Evolutionary conservation across 345 rosid species (phyloP).

Genomic region (Eutrema japonicum): DNA sequence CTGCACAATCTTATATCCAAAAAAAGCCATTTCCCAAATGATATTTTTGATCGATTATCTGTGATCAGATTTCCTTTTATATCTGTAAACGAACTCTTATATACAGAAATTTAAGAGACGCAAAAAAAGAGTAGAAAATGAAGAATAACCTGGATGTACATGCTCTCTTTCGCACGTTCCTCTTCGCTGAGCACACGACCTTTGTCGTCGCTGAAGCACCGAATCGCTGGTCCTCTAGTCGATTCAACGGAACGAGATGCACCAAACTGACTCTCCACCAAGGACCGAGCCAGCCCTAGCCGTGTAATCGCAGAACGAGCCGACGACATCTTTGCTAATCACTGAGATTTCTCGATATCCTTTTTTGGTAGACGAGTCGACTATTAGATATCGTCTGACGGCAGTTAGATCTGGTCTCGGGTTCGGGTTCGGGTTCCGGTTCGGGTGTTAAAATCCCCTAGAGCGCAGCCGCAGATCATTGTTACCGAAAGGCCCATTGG

Average conservation of each 20-base stretch:
- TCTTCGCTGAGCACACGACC: constrained; percentile 85
- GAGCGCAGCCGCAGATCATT: too few relatives aligned
- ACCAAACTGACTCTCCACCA: constrained; percentile 32
- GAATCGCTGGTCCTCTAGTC: constrained; percentile 53
- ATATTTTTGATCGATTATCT: background rate
- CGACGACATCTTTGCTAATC: constrained; percentile 46
- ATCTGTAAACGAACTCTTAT: background rate
- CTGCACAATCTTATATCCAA: background rate
- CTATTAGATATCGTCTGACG: background rate
- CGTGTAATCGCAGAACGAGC: constrained; percentile 50
- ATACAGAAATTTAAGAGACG: background rate
- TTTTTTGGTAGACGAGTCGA: background rate
- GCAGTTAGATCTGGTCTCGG: too few relatives aligned
- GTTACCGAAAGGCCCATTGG: constrained; percentile 7
- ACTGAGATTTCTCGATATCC: constrained; percentile 16
- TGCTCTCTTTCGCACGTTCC: constrained; percentile 79
- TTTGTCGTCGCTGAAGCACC: constrained; percentile 65
- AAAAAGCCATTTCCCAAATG: background rate
- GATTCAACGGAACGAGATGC: constrained; percentile 46
- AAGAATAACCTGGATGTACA: constrained; percentile 64
- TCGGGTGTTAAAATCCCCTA: background rate
- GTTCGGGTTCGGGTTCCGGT: too few relatives aligned
- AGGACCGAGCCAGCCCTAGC: constrained; percentile 50
- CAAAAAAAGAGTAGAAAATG: background rate
- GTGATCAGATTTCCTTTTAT: constrained; percentile 15